Evolutionary conservation across 768 basidiomycete genomes (phyloP), one percentile per base, ranked within the genome.

Genomic region (Lentinula lateritia): DNA sequence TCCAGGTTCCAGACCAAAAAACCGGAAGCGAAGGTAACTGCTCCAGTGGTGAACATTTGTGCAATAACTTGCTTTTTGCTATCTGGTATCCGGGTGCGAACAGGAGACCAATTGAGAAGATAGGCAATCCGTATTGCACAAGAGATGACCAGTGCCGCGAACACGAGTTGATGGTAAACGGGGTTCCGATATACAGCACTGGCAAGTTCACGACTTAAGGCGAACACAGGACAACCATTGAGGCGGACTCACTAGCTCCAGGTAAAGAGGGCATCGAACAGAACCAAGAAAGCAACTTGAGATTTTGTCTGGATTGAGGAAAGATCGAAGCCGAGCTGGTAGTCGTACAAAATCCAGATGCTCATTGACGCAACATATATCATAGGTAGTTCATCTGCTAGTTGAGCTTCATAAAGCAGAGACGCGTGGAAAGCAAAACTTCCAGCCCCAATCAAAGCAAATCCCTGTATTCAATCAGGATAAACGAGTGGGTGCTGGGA

Each of bases 331-430:
- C 86, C 86, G 4, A 78, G 81, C 57, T 72, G 66, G 35, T 77
- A 77, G 66, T 90, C 87, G 68, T 87, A 84, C 16, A 87, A 71
- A 38, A 89, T 71, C 70, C 81, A 87, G 18, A 83, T 71, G 65
- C 82, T 78, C 72, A 85, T 83, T 43, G 83, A 83, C 5, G 82
- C 81, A 58, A 87, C 83, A 68, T 87, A 90, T 60, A 91, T 82
- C 90, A 93, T 92, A 1, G 90, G 90, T 8, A 93, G 75, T 69
- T 93, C 91, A 66, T 93, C 91, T 39, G 88, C 86, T 58, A 90
- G 81, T 67, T 93, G 91, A 9, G 90, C 89, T 64, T 85, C 80
- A 71, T 85, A 93, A 42, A 83, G 76, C 35, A 93, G 76, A 1
- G 88, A 91, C 10, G 88, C 87, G 65, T 93, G 91, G 70, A 93